Base-by-base conservation (phyloP, 2,329 filamentous ascomycete genomes). In the Pseudofabraea citricarpa region DNA sequence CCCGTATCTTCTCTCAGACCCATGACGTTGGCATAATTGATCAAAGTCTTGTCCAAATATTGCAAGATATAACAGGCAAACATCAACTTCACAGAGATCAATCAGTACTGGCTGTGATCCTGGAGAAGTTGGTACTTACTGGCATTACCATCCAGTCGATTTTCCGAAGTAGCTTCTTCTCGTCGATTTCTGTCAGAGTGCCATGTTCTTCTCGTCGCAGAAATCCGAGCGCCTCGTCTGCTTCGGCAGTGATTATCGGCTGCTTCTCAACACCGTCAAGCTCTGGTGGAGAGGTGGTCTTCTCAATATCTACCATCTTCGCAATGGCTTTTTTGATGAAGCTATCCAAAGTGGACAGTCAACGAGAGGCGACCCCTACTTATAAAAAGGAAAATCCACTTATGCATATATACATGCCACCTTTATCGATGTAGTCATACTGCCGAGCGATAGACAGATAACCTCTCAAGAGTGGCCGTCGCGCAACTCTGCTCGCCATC, bases 71-170 rank as follows among this genome's bases (percentile, higher is more conserved):
- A 82, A 1, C 68, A 75, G 53, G 51, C 67, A 43, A 62, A 75
- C 66, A 73, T 69, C 45, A 71, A 61, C 70, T 71, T 23, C 24
- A 10, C 16, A 26, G 8, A 12, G 8, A 13, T 32, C 18, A 22
- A 22, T 37, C 15, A 2, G 5, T n/a, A 10, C 32, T 23, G 9
- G 27, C 24, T 20, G 35, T 10, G 21, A 16, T 12, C 20, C 12
- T 20, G 49, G 56, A 47, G 18, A 13, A 22, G 19, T 8, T 22
- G 20, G 12, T 15, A 36, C 35, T 19, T 44, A 70, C 62, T 0
- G 77, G 78, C 71, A 81, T 77, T 50, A 81, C 61, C 55, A 79
- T 74, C 71, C 68, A 73, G 58, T 85, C 81, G 46, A 85, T 83
- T 41, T 69, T 75, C 15, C 69, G 64, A n/a, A 84, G 56, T 13